phyloP scores from a whole-genome alignment of 345 rosid genomes.

The Heritiera littoralis region DNA sequence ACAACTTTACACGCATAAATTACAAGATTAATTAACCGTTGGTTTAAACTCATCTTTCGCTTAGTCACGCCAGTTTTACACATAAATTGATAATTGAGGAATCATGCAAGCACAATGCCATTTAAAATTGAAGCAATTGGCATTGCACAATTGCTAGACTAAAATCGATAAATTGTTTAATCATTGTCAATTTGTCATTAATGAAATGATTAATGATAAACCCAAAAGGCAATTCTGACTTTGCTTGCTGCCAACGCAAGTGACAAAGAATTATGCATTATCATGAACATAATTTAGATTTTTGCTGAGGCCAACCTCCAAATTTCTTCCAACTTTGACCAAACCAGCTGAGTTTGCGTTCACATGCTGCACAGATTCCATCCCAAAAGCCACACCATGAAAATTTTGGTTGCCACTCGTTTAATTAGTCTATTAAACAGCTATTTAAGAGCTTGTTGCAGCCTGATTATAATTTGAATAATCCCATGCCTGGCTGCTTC shows the following conservation, averaged over 20 bases:
- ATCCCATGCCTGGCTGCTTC: neutral
- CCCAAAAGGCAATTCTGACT: neutral
- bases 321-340: neutral
- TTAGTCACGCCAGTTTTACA: neutral
- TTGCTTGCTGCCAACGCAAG: neutral
- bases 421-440: conserved; percentile 10
- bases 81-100: neutral
- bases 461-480: neutral
- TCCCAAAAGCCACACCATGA: neutral
- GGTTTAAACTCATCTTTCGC: too few species aligned
- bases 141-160: neutral
- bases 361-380: neutral
- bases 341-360: neutral
- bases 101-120: neutral
- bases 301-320: neutral
- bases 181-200: neutral
- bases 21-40: too few species aligned
- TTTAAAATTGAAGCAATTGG: neutral
- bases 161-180: neutral
- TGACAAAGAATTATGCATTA: neutral
- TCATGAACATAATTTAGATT: neutral
- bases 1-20: too few species aligned
- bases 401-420: too few species aligned
- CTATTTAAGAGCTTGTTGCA: neutral
- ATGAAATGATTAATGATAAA: neutral